Percentiles rank a stretch among this genome's conserved stretches.
Evolutionary conservation across 306 rosid species (phyloP).

Genomic region (Cucurbita argyrosperma): DNA sequence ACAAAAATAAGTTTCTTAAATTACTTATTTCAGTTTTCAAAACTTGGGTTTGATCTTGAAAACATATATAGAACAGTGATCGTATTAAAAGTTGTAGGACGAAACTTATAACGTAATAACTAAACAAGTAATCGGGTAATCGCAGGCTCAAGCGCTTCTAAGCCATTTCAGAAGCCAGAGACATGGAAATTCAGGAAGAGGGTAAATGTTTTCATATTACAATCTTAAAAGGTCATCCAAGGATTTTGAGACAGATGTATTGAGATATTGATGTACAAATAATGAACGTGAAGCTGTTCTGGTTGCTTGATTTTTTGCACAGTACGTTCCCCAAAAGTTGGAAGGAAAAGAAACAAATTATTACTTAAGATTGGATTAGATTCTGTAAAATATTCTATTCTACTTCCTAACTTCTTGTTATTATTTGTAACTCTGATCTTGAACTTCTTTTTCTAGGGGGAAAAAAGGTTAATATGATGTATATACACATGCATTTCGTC

Average conservation of each 20-base stretch:
- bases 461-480: not conserved
- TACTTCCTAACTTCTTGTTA: not conserved
- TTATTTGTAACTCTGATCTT: not conserved
- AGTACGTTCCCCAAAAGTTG: not conserved
- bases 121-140: not conserved
- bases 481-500: not conserved
- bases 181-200: slow-evolving; percentile 82
- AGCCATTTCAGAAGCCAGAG: slow-evolving; percentile 83
- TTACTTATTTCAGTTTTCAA: not conserved
- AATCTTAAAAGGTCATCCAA: not conserved
- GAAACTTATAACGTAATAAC: not conserved
- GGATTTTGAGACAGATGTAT: not conserved
- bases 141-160: slow-evolving; percentile 88
- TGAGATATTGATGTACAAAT: slow-evolving; percentile 1
- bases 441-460: not conserved
- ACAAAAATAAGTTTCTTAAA: not conserved
- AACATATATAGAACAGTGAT: not conserved
- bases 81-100: not conserved
- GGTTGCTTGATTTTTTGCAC: slow-evolving; percentile 2
- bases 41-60: too few species aligned
- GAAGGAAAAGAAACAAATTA: not conserved
- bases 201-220: slow-evolving; percentile 21
- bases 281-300: not conserved
- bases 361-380: not conserved
- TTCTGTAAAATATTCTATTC: not conserved